phyloP scores from a whole-genome alignment of 345 rosid species.

The Geranium rotundifolium region DNA sequence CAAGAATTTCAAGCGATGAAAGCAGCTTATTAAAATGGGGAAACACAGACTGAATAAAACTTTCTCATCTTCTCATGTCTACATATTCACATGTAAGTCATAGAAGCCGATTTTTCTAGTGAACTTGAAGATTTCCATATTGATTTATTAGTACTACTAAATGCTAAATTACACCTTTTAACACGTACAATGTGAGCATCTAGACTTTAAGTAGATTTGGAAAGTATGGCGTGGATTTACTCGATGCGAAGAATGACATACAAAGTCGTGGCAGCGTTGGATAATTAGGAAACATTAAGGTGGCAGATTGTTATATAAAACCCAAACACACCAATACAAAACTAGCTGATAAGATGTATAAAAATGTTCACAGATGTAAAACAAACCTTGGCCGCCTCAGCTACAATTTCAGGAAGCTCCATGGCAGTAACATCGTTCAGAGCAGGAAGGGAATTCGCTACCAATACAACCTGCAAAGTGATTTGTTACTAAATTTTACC shows the following conservation, averaged over 20 bases:
- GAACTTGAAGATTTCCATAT: not conserved
- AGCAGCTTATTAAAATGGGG: no score
- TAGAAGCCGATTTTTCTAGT: not conserved
- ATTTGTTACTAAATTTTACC: not conserved
- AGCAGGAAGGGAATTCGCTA: constrained; percentile 96
- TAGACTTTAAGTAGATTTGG: not conserved
- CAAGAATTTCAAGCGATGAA: not conserved
- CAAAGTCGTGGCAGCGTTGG: not conserved
- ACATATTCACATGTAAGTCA: not conserved
- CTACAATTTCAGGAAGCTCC: constrained; percentile 96
- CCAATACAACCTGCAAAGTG: constrained; percentile 74
- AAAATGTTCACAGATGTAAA: not conserved
- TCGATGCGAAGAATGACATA: not conserved
- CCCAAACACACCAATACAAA: not conserved
- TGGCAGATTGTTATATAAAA: not conserved
- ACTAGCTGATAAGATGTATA: not conserved
- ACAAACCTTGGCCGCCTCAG: constrained; percentile 92
- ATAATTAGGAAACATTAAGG: constrained; percentile 1
- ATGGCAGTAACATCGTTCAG: constrained; percentile 90
- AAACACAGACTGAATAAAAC: no score
- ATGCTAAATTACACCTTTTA: not conserved
- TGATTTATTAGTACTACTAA: not conserved
- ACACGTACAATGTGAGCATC: not conserved
- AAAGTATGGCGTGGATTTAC: not conserved
- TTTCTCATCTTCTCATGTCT: not conserved